These are phyloP conservation scores for Candida jianshihensis DNA, from an alignment of 805 yeast species.

Conservation along the genomic window DNA sequence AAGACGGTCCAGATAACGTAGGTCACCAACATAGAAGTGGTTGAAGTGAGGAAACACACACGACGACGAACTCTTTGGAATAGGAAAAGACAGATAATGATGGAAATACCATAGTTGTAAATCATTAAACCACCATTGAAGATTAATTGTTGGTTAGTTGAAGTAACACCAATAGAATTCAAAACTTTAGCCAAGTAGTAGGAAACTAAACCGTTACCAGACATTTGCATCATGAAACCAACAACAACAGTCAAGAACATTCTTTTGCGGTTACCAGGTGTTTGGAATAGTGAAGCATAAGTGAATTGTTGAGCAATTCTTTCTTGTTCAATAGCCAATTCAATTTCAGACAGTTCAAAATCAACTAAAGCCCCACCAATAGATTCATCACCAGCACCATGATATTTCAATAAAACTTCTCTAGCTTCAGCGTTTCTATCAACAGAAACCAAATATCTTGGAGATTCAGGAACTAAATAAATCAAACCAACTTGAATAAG, in stretches of 20 bases:
- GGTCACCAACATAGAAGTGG: slow-evolving; percentile 28
- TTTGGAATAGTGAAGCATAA: slow-evolving; percentile 35
- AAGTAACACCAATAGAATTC: slow-evolving; percentile 45
- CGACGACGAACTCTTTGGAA: slow-evolving; percentile 36
- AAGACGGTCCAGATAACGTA: slow-evolving; percentile 36
- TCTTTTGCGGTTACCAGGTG: too few species aligned
- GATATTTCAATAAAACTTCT: slow-evolving; percentile 30
- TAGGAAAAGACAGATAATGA: slow-evolving; percentile 15
- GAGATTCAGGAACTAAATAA: slow-evolving; percentile 42
- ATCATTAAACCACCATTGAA: slow-evolving; percentile 44
- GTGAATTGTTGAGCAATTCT: slow-evolving; percentile 25
- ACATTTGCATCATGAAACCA: slow-evolving; percentile 34
- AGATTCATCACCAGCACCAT: slow-evolving; percentile 29
- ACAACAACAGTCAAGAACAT: slow-evolving; percentile 27
- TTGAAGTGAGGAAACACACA: slow-evolving; percentile 28
- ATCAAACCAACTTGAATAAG: slow-evolving; percentile 30
- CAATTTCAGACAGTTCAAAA: slow-evolving; percentile 34
- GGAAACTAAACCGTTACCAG: slow-evolving; percentile 46
- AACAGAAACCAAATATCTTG: slow-evolving; percentile 36
- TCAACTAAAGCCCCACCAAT: slow-evolving; percentile 24
- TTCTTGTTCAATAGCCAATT: slow-evolving; percentile 35
- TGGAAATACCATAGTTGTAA: slow-evolving; percentile 31
- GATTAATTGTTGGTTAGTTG: slow-evolving; percentile 33
- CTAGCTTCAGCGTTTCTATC: slow-evolving; percentile 38
- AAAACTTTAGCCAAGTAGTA: slow-evolving; percentile 45